Base-by-base conservation (phyloP, 2,329 filamentous ascomycete genomes). In the Sclerotinia subarctica region DNA sequence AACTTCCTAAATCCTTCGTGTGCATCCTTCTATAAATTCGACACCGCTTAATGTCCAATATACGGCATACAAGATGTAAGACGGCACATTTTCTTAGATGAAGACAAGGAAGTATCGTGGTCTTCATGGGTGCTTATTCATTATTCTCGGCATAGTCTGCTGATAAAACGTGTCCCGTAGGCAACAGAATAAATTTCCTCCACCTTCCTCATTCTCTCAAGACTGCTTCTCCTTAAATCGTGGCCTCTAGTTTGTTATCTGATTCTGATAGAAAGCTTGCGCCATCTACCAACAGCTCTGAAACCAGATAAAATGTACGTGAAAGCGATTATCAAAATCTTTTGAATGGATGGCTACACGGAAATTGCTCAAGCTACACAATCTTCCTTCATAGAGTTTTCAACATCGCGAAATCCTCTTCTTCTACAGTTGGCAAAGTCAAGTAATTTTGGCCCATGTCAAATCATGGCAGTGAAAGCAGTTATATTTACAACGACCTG, bases 1-100 rank as follows among this genome's bases (percentile, higher is more conserved):
- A 60, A 49, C 21, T 52, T 17, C 15, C 35, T 8, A 62, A 24
- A 62, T 67, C 65, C 65, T 67, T 62, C 57, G 65, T 32, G 21
- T 59, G n/a, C 26, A 66, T 38, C 49, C 49, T 64, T 19, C 54
- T 54, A 57, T 66, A 47, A 46, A 53, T 53, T 26, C 32, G 38
- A 53, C 65, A 52, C 35, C 56, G 47, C 59, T 17, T 17, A 24
- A 63, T 62, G 32, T 53, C 59, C 11, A 35, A 63, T 62, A 44
- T 53, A 63, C 65, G 65, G 65, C 65, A 67, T 63, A 63, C 56
- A 62, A 54, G 38, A 19, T 47, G 56, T 63, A 53, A 67, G 56
- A 67, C 65, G 65, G 56, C 65, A 67, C 65, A 67, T 67, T 49
- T 49, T 35, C 24, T 26, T 26, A 15, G 56, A 26, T 38, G 46